Base-by-base conservation (phyloP, 495 filamentous ascomycete species). In the Monascus purpureus region DNA sequence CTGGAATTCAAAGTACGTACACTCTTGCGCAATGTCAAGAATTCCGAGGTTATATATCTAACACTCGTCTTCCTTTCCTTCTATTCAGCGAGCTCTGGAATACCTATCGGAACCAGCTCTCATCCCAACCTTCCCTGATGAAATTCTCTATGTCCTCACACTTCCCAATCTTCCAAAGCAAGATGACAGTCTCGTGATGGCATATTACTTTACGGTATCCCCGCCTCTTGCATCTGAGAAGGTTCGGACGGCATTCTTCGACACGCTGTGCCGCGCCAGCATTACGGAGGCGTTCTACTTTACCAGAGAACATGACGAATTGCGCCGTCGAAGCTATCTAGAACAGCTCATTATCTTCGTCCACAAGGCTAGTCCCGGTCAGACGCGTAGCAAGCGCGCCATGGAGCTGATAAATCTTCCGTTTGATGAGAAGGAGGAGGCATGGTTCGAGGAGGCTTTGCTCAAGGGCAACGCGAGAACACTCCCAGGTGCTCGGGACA, bases 51-150 rank as follows among this genome's bases (percentile, higher is more conserved):
- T 29, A 18, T 16, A 23, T 29, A 29, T 19, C 25, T 32, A 30
- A 36, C 26, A 28, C 19, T 1, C n/a, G n/a, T n/a, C n/a, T 6
- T 7, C 7, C 8, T 25, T 8, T 17, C 18, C 31, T 22, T 27
- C 42, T 50, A 43, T 57, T 38, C 26, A 81, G 71, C 63, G 67
- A 34, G 82, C 82, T 4, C 55, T 85, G 13, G 70, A 81, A 37
- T 70, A 75, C 39, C 68, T 90, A 12, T 73, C 79, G 6, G 73
- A 85, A 38, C 81, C 82, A 2, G 76, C 77, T 3, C 63, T 87
- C 9, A 73, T 81, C 18, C 72, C 80, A 16, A 82, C 80, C 17
- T 87, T 87, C 42, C 70, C 79, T 18, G 80, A 87, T 50, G 81
- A 87, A 33, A 84, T 87, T 29, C 67, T 85, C 36, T 62, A 71